Conservation (phyloP, 305 asterid species). For the Petunia hybrid region DNA sequence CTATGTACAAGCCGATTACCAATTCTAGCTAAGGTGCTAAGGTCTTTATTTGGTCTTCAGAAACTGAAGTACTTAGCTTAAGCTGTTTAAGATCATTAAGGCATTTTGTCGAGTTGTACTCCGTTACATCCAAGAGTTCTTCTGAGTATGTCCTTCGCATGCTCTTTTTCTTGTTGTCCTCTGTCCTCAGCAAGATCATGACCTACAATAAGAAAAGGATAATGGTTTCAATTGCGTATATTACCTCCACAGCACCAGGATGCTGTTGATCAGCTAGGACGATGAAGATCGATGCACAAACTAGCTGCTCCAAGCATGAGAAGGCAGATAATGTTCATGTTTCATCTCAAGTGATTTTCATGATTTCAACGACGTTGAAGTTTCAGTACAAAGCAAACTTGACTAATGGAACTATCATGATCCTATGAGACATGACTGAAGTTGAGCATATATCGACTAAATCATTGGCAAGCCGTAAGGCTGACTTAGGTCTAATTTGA, state of each 20-base stretch:
- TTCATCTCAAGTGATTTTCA: no score
- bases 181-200: slow-evolving; percentile 41
- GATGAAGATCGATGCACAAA: neutral
- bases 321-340: no score
- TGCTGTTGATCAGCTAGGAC: neutral
- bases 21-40: slow-evolving; percentile 14
- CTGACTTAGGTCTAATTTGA: no score
- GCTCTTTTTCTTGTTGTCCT: slow-evolving; percentile 30
- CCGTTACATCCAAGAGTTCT: slow-evolving; percentile 61
- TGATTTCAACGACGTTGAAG: no score
- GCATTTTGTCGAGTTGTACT: slow-evolving; percentile 67
- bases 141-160: slow-evolving; percentile 58
- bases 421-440: no score
- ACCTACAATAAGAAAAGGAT: slow-evolving; percentile 46
- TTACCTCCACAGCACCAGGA: neutral
- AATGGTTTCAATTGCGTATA: neutral
- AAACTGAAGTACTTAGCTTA: slow-evolving; percentile 33
- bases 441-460: no score
- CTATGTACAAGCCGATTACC: neutral
- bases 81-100: slow-evolving; percentile 42
- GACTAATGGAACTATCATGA: no score
- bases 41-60: slow-evolving; percentile 10
- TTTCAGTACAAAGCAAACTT: no score
- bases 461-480: no score
- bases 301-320: neutral